These are phyloP conservation scores for Globisporangium uncinulatum DNA, from an alignment of 352 stramenopile genomes.

Conservation along the genomic window DNA sequence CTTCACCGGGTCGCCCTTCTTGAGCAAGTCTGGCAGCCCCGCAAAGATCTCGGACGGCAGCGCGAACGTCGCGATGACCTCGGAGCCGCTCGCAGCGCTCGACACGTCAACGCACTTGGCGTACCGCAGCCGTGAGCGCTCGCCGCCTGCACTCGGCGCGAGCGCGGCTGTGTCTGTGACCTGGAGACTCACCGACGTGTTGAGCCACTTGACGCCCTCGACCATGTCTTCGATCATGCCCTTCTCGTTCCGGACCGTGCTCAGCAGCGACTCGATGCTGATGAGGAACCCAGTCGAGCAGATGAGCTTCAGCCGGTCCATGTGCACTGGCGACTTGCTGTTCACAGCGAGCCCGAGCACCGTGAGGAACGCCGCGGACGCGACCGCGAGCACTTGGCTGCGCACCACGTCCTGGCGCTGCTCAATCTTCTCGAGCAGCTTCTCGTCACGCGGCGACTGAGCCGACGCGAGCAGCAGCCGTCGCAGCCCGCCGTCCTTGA, in stretches of 20 bases:
- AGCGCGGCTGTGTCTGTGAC: slow-evolving; percentile 16
- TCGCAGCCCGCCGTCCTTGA: slow-evolving; percentile 79
- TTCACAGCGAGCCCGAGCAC: slow-evolving; percentile 57
- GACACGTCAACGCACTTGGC: slow-evolving; percentile 77
- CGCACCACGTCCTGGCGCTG: slow-evolving; percentile 77
- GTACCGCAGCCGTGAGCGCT: slow-evolving; percentile 41
- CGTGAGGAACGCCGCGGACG: slow-evolving; percentile 69
- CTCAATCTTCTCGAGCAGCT: slow-evolving; percentile 58
- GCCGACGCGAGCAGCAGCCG: slow-evolving; percentile 41
- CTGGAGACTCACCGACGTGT: slow-evolving; percentile 70
- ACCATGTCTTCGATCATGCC: slow-evolving; percentile 95
- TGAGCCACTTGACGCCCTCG: slow-evolving; percentile 84
- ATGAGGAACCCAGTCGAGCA: slow-evolving; percentile 82
- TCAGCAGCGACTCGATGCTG: slow-evolving; percentile 93
- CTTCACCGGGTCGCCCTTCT: slow-evolving; percentile 66
- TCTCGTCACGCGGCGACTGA: slow-evolving; percentile 40
- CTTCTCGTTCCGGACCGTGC: slow-evolving; percentile 91
- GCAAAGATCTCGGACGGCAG: slow-evolving; percentile 49
- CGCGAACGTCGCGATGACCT: slow-evolving; percentile 69
- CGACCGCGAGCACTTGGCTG: slow-evolving; percentile 69
- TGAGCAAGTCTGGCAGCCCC: slow-evolving; percentile 52
- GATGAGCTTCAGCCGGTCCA: slow-evolving; percentile 54
- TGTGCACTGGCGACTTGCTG: slow-evolving; percentile 47
- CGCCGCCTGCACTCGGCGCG: slow-evolving; percentile 30
- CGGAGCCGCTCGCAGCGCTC: slow-evolving; percentile 34